A percentile compares a stretch with the other conserved stretches of the same genome.
phyloP scores from a whole-genome alignment of 1,139 yeast species.

The Hanseniaspora uvarum region DNA sequence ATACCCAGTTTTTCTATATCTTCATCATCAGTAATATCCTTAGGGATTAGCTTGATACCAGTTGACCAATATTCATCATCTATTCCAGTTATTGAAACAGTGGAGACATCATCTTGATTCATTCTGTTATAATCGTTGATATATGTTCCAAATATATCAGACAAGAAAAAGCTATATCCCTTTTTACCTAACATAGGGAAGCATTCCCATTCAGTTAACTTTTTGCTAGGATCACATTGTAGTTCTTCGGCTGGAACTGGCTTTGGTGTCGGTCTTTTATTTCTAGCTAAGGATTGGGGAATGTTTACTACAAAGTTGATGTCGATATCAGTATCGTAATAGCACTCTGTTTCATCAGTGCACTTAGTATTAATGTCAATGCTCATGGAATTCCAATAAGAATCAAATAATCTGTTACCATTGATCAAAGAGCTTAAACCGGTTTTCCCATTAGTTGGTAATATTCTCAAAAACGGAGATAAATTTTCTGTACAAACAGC shows the following conservation, averaged over 20 bases:
- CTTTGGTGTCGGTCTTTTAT: conserved; percentile 63
- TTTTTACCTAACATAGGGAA: conserved; percentile 59
- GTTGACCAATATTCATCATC: conserved; percentile 41
- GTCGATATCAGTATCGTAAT: conserved; percentile 52
- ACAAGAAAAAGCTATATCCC: conserved; percentile 45
- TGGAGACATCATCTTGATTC: conserved; percentile 33
- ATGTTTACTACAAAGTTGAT: conserved; percentile 68
- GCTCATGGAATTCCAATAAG: conserved; percentile 91
- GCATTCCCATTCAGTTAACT: conserved; percentile 55
- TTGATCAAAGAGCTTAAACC: conserved; percentile 80
- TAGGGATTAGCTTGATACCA: conserved; percentile 26
- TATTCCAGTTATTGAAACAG: conserved; percentile 37
- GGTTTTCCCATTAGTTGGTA: conserved; percentile 87
- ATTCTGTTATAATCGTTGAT: conserved; percentile 58
- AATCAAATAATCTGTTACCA: conserved; percentile 92
- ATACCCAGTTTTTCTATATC: conserved; percentile 20
- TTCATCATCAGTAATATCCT: neutral
- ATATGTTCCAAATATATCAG: conserved; percentile 57
- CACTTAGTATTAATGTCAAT: conserved; percentile 66
- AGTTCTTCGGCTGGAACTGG: conserved; percentile 61
- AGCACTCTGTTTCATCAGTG: conserved; percentile 34
- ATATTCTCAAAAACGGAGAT: conserved; percentile 79
- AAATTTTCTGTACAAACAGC: conserved; percentile 95
- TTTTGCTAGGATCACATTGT: conserved; percentile 58
- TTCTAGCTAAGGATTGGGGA: conserved; percentile 53